Evolutionary conservation across 192 early-diverging fungal species (phyloP).

Genomic region (Podila minutissima): DNA sequence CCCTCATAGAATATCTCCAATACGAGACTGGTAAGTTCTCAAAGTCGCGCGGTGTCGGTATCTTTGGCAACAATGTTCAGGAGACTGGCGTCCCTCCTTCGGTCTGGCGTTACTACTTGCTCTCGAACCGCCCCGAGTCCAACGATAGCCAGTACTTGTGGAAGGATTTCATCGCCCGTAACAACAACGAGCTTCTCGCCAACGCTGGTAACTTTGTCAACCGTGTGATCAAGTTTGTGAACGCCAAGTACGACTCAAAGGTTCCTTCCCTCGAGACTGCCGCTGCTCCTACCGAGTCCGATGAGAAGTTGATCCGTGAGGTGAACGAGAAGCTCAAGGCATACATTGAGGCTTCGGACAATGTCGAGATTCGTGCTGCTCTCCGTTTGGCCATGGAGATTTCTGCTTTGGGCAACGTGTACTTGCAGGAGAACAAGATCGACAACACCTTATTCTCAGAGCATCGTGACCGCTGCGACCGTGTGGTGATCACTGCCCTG

Average conservation of each 20-base stretch:
- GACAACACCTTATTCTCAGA: conserved; percentile 90
- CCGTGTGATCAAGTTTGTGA: conserved; percentile 93
- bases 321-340: conserved; percentile 80
- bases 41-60: conserved; percentile 94
- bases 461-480: conserved; percentile 83
- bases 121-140: conserved; percentile 92
- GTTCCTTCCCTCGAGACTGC: conserved; percentile 68
- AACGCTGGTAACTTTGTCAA: conserved; percentile 99
- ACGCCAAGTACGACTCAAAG: conserved; percentile 89
- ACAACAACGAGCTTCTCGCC: conserved; percentile 95
- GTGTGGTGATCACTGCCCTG: conserved; percentile 81
- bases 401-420: conserved; percentile 92
- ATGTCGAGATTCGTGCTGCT: conserved; percentile 85
- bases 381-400: conserved; percentile 92
- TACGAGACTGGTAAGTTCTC: conserved; percentile 98
- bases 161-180: conserved; percentile 91
- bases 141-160: conserved; percentile 93
- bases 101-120: conserved; percentile 98
- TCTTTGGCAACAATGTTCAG: conserved; percentile 96
- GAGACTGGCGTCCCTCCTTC: conserved; percentile 90
- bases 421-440: conserved; percentile 92
- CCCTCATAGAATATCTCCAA: conserved; percentile 87
- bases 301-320: conserved; percentile 82
- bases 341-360: conserved; percentile 84
- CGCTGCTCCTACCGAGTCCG: conserved; percentile 63